phyloP scores from a whole-genome alignment of 2,329 filamentous ascomycete species.

The Exophiala dermatitidis region DNA sequence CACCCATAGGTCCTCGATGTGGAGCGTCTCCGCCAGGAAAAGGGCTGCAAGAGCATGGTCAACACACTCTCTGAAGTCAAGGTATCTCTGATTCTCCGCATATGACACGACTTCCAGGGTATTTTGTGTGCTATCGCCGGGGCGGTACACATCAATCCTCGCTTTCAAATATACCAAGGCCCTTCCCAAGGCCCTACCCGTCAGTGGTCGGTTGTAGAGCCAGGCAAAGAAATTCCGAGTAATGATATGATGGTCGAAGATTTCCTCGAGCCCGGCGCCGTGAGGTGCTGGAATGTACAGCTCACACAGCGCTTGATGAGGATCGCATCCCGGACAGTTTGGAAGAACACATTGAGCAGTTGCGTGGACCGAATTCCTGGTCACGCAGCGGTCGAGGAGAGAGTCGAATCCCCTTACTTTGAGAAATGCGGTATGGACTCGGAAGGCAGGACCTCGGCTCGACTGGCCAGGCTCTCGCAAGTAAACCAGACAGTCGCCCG shows the following conservation, averaged over 20 bases:
- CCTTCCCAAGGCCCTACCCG: slow-evolving; percentile 48
- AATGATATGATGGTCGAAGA: slow-evolving; percentile 25
- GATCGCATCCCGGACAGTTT: slow-evolving; percentile 24
- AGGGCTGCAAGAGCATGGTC: slow-evolving; percentile 63
- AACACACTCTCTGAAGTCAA: slow-evolving; percentile 58
- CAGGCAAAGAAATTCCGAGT: slow-evolving; percentile 29
- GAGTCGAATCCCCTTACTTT: slow-evolving; percentile 22
- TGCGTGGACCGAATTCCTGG: slow-evolving; percentile 19
- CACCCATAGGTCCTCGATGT: slow-evolving; percentile 58
- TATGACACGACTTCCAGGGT: slow-evolving; percentile 57
- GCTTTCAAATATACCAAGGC: slow-evolving; percentile 59
- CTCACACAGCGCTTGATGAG: slow-evolving; percentile 18
- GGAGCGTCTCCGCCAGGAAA: slow-evolving; percentile 60
- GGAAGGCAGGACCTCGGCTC: slow-evolving; percentile 27
- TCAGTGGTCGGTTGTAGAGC: slow-evolving; percentile 26
- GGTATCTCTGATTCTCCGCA: slow-evolving; percentile 62
- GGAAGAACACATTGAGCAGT: slow-evolving; percentile 18
- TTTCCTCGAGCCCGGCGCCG: slow-evolving; percentile 18
- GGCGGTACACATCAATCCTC: slow-evolving; percentile 57
- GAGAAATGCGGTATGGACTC: slow-evolving; percentile 22
- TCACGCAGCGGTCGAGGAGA: slow-evolving; percentile 21
- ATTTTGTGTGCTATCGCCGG: slow-evolving; percentile 47
- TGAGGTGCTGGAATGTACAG: slow-evolving; percentile 26
- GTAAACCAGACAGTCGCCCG: slow-evolving; percentile 27
- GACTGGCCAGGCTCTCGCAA: slow-evolving; percentile 27